Conservation (phyloP, 2,329 filamentous ascomycete species). For the Thielaviopsis populi region DNA sequence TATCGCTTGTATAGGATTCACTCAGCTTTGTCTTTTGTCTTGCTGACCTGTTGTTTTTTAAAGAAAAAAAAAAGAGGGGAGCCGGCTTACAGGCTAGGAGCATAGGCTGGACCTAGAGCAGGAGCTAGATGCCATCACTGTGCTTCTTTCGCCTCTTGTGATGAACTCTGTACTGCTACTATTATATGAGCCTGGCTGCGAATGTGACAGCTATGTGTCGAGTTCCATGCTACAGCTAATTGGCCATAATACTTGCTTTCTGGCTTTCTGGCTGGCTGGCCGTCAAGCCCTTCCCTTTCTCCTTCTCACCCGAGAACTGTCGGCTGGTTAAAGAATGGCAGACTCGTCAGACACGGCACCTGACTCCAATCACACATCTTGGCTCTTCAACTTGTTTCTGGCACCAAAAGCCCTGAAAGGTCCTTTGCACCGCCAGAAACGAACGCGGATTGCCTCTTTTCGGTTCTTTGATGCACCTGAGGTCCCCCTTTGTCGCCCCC, state of each 20-base stretch:
- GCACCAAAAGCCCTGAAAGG: not conserved
- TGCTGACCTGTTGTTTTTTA: not conserved
- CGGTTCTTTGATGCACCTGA: not conserved
- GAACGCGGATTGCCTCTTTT: not conserved
- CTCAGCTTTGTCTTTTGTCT: not conserved
- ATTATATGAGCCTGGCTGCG: too few species aligned
- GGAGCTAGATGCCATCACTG: not conserved
- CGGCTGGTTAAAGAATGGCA: not conserved
- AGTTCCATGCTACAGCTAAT: not conserved
- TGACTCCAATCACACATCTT: not conserved
- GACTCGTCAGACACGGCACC: not conserved
- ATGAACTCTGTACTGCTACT: not conserved
- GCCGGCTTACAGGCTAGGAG: not conserved
- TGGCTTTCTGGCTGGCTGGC: not conserved
- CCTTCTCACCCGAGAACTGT: not conserved
- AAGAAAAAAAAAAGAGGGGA: not conserved
- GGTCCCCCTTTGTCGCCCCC: not conserved
- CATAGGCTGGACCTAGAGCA: not conserved
- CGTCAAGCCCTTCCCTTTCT: too few species aligned
- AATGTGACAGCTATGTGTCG: not conserved
- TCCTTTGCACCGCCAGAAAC: not conserved
- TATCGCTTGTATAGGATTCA: too few species aligned
- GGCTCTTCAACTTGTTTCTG: not conserved
- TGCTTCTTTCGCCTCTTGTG: not conserved
- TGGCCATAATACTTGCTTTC: not conserved